These are phyloP conservation scores for Xylaria polymorpha DNA, from an alignment of 2,329 filamentous ascomycete species.

Conservation along the genomic window DNA sequence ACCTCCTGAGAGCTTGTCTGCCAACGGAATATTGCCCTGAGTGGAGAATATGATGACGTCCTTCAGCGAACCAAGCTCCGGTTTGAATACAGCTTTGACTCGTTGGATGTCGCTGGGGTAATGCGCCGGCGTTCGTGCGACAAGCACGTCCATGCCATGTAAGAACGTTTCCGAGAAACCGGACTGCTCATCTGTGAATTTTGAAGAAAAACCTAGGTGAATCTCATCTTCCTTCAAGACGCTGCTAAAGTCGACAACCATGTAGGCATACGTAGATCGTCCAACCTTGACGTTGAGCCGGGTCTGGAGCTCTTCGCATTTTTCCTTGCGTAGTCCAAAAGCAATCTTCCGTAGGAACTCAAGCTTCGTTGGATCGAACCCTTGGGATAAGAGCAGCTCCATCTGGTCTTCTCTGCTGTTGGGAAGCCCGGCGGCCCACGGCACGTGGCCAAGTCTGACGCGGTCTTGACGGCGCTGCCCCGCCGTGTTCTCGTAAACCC, in stretches of 20 bases:
- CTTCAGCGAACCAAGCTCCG: conserved; percentile 73
- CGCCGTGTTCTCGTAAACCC: conserved; percentile 59
- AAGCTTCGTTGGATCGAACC: conserved; percentile 65
- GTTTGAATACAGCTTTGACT: conserved; percentile 68
- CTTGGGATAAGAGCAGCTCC: conserved; percentile 66
- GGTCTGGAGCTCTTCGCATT: conserved; percentile 64
- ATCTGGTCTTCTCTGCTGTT: conserved; percentile 62
- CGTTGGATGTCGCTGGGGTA: conserved; percentile 79
- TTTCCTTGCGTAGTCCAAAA: conserved; percentile 59
- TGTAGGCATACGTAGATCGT: conserved; percentile 71
- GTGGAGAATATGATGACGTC: conserved; percentile 84
- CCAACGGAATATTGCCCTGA: conserved; percentile 70
- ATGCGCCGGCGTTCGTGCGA: conserved; percentile 76
- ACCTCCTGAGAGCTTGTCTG: conserved; percentile 78
- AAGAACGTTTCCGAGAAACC: conserved; percentile 66
- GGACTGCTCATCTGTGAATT: conserved; percentile 66
- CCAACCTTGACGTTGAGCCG: conserved; percentile 71
- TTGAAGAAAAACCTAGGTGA: conserved; percentile 74
- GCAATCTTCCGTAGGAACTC: conserved; percentile 62
- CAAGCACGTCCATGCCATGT: conserved; percentile 69
- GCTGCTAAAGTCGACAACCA: conserved; percentile 74
- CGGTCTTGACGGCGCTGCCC: conserved; percentile 51
- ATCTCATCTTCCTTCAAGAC: conserved; percentile 73
- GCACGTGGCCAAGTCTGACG: conserved; percentile 54
- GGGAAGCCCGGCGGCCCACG: conserved; percentile 64